Conservation (phyloP, 768 basidiomycete genomes). For the Aureoboletus auriporus region DNA sequence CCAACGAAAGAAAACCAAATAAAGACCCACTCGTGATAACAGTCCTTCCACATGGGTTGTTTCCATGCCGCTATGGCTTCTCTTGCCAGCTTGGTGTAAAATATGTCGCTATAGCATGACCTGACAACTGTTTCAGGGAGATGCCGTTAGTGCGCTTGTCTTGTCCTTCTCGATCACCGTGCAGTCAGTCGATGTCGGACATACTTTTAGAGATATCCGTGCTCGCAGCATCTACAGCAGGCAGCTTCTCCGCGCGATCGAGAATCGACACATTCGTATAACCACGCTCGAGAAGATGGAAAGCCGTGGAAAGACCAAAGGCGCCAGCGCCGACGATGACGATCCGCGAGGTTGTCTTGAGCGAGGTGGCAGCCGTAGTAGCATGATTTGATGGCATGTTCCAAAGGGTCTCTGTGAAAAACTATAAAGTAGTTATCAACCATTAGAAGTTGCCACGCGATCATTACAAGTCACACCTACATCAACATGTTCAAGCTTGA, state of each 20-base stretch:
- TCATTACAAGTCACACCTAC: no score
- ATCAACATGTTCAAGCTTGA: no score
- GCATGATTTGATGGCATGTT: neutral
- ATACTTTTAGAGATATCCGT: conserved; percentile 45
- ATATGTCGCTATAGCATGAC: conserved; percentile 64
- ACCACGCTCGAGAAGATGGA: conserved; percentile 67
- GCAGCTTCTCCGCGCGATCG: conserved; percentile 64
- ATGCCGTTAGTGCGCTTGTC: neutral
- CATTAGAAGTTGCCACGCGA: no score
- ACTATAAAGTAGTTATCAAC: no score
- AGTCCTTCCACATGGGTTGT: conserved; percentile 60
- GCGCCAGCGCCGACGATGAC: conserved; percentile 80
- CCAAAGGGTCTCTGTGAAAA: no score
- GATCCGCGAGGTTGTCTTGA: conserved; percentile 15
- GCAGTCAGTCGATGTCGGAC: neutral
- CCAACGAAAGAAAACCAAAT: no score
- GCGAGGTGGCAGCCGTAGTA: neutral
- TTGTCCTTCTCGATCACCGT: neutral
- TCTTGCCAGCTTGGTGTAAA: conserved; percentile 66
- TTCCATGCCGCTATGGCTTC: conserved; percentile 81
- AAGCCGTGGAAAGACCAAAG: conserved; percentile 85
- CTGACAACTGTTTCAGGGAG: conserved; percentile 55
- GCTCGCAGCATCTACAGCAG: conserved; percentile 80
- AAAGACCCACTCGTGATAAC: conserved; percentile 69
- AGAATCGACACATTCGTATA: conserved; percentile 70